Conservation (phyloP, 2,329 filamentous ascomycete species). For the Sphaceloma murrayae region DNA sequence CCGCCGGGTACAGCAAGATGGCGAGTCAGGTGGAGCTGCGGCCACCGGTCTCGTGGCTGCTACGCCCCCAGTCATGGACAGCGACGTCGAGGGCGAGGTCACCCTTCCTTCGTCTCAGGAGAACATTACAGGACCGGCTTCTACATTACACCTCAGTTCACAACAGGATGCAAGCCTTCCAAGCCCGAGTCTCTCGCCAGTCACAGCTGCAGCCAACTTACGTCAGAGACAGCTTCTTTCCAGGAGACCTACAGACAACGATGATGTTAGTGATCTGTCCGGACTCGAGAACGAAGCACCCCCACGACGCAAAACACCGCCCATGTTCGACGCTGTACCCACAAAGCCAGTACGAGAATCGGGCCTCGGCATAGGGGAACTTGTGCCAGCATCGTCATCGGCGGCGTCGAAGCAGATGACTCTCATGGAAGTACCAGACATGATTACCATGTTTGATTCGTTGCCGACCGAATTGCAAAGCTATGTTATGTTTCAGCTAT, state of each 20-base stretch:
- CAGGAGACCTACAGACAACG: constrained; percentile 21
- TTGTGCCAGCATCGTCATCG: too few species aligned
- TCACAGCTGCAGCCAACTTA: constrained; percentile 64
- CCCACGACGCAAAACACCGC: constrained; percentile 1
- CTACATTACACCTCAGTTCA: constrained; percentile 55
- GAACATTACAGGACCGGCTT: constrained; percentile 29
- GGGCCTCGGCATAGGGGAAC: background rate
- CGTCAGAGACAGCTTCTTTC: constrained; percentile 27
- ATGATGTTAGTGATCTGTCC: constrained; percentile 27
- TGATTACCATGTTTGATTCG: constrained; percentile 82
- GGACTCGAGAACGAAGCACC: constrained; percentile 28
- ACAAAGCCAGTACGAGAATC: background rate
- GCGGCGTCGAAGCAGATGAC: constrained; percentile 25
- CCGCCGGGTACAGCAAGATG: background rate
- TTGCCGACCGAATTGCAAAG: constrained; percentile 88
- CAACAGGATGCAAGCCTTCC: constrained; percentile 86
- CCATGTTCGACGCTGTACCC: constrained; percentile 10
- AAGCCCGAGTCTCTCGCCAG: constrained; percentile 85
- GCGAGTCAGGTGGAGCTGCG: background rate
- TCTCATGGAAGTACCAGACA: constrained; percentile 69
- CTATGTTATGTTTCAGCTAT: constrained; percentile 92
- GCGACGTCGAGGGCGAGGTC: constrained; percentile 52
- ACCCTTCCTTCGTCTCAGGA: constrained; percentile 17
- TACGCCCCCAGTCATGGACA: constrained; percentile 66
- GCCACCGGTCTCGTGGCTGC: constrained; percentile 38